Evolutionary conservation across 2,329 filamentous ascomycete genomes (phyloP), one percentile per base, ranked within the genome.

Genomic region (Curvularia eragrostidis): DNA sequence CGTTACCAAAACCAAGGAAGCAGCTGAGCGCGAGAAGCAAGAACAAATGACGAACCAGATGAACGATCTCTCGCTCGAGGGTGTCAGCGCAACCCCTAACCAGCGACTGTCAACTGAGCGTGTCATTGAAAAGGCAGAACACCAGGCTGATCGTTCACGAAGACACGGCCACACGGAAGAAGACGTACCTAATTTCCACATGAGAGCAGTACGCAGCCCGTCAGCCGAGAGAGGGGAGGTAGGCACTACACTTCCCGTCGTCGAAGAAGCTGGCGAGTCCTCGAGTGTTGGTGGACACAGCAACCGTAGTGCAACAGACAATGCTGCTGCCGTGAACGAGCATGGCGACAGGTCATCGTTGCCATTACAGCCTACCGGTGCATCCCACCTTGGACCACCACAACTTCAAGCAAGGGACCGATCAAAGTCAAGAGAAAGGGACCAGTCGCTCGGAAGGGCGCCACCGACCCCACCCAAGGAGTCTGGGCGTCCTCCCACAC

Each of bases 1-100:
- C 36, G 89, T 96, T 64, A 97, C 95, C 19, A 96, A 93, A 87
- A 95, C 93, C 1, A 84, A 86, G 13, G 94, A 98, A 79, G 91
- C 95, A 74, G 91, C 89, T 13, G 85, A 87, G 42, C 84, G 89
- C 43, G 79, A 81, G 62, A 77, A 77, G 59, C 64, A 75, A 21
- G 76, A 80, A 39, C 70, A 75, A 56, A 66, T 58, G 53, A 58
- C 66, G 52, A 66, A 68, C 24, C 66, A 74, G 1, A 56, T 75
- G 15, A 67, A 74, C 43, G 77, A 80, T 43, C 77, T 78, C 6
- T 54, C 67, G 4, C 72, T 80, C 5, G 61, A 74, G 8, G 76
- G 76, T n/a, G 64, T 78, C 50, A 79, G 79, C 55, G 53, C 74
- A 12, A 69, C 69, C 19, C 60, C 64, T 21, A 56, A 58, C 21